Evolutionary conservation across 179 eudicot species (phyloP), one percentile per base, ranked within the genome.

Genomic region (Camellia oleifera): DNA sequence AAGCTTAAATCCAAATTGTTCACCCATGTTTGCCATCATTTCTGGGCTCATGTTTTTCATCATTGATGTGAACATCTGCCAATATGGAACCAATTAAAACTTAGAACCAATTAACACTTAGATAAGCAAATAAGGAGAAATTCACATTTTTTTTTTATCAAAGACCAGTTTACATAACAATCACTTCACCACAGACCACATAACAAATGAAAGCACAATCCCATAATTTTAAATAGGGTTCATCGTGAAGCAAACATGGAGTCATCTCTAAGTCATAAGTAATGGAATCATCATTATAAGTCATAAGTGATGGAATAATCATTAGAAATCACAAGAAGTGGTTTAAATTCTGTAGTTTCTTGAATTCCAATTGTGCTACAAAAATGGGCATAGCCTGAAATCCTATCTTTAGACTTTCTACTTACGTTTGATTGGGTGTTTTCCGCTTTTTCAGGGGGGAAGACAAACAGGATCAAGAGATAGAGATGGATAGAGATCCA

Each of bases 11-110:
- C 99, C 99, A 85, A 96, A 96, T 87, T 92, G 99, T 83, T 92
- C 96, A 54, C 99, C 85, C 99, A 94, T 94, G 89, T 84, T 92
- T 71, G 99, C 91, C 99, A 96, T 92, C 97, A 94, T 92, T 57
- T 96, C 99, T 23, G 99, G 99, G 92, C 84, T 96, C 92, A 96
- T 91, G 84, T 91, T 96, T 86, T 94, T 92, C 79, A 96, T 78
- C 99, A 96, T 92, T 10, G 97, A 90, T n/a, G 97, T 76, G 81
- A 92, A 87, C 98, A 96, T 96, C 99, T 96, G 89, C 81, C 77
- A 83, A 66, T 79, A 32, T n/a, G 54, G 56, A 26, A 68, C 52
- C 53, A 53, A 54, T 52, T 71, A 69, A 81, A 14, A 50, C 14
- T 79, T n/a, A 56, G 56, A 26, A 68, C 52, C 53, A 53, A 54